Evolutionary conservation across 768 basidiomycete species (phyloP).

Genomic region (Naganishia randhawae): DNA sequence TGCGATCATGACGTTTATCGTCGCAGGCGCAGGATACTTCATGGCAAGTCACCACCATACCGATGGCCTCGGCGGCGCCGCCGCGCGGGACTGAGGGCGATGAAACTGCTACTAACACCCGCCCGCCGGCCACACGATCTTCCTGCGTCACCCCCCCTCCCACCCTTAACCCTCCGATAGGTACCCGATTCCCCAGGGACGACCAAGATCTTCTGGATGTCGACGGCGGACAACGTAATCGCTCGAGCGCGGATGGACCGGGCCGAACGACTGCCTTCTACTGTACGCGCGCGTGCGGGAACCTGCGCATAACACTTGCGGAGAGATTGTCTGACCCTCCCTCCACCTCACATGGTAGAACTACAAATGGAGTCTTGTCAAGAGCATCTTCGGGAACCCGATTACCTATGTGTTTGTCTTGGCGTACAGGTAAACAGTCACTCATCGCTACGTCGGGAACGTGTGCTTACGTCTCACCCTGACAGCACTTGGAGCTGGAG

Average conservation of each 20-base stretch:
- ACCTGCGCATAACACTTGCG: background rate
- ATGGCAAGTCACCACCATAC: conserved; percentile 1
- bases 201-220: conserved; percentile 35
- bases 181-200: conserved; percentile 32
- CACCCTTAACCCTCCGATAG: conserved; percentile 8
- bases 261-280: conserved; percentile 31
- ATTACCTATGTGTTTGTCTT: conserved; percentile 34
- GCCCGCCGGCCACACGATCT: too few species aligned
- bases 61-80: too few species aligned
- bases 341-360: background rate
- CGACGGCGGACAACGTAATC: conserved; percentile 30
- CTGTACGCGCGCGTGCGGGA: conserved; percentile 8
- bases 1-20: conserved; percentile 35
- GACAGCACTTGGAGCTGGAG: conserved; percentile 32
- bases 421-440: conserved; percentile 29
- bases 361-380: conserved; percentile 24
- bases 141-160: conserved; percentile 12
- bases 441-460: background rate
- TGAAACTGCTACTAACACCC: too few species aligned
- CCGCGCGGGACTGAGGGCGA: background rate
- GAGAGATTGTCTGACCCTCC: background rate
- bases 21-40: conserved; percentile 31
- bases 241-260: conserved; percentile 31
- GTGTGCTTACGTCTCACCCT: background rate
- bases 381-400: conserved; percentile 28